phyloP scores from a whole-genome alignment of 1,284 basidiomycete species.

The Rhodotorula sp. region DNA sequence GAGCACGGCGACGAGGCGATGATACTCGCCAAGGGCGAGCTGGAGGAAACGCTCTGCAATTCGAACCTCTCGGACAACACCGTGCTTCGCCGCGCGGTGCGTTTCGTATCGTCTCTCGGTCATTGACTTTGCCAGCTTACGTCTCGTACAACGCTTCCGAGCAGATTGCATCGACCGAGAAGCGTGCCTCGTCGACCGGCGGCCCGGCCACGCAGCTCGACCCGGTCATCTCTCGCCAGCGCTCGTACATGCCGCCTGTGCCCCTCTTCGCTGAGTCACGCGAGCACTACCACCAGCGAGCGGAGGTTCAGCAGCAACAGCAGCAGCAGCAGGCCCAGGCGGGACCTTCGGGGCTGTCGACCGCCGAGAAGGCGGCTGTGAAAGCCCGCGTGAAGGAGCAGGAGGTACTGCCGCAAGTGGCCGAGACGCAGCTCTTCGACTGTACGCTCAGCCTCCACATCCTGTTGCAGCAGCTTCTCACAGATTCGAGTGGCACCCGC shows the following conservation, averaged over 20 bases:
- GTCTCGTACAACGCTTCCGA: accelerated
- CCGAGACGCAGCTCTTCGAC: conserved; percentile 32
- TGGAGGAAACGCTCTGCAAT: conserved; percentile 8
- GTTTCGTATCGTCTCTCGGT: neutral
- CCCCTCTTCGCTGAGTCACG: conserved; percentile 22
- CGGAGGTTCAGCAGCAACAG: neutral
- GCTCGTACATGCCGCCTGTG: conserved; percentile 22
- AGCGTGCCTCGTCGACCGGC: neutral
- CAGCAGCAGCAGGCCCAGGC: neutral
- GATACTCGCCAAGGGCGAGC: conserved; percentile 7
- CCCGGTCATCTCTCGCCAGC: conserved; percentile 27
- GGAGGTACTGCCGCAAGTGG: neutral
- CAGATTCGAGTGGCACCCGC: neutral
- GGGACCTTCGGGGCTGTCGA: neutral
- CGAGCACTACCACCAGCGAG: conserved; percentile 4
- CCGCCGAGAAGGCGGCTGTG: neutral
- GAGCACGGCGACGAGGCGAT: conserved; percentile 8
- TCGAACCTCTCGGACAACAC: conserved; percentile 31
- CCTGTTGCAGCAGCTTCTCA: too few relatives aligned
- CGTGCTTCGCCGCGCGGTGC: conserved; percentile 23
- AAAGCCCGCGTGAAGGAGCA: neutral
- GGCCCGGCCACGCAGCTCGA: conserved; percentile 21
- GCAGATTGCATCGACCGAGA: conserved; percentile 2
- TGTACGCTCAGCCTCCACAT: conserved; percentile 3
- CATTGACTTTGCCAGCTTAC: neutral